Base-by-base conservation (phyloP, 2,329 filamentous ascomycete genomes). In the Aspergillus carbonarius region DNA sequence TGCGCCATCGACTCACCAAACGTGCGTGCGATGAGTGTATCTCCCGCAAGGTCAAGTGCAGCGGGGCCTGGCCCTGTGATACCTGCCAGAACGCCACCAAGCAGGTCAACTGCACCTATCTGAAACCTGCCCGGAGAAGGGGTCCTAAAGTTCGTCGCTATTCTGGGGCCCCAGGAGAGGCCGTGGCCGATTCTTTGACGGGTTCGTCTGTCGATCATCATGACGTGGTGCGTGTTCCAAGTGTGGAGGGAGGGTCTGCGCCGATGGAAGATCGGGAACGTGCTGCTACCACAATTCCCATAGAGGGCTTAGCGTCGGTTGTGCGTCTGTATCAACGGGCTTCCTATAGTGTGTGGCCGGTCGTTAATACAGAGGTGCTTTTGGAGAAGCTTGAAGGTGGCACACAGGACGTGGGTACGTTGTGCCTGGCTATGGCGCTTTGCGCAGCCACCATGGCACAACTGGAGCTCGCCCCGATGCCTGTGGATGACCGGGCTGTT, bases 361-460 rank as follows among this genome's bases (percentile, higher is more conserved):
- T 72, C 3, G 52, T 72, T 15, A 58, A 70, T 32, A 60, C 61
- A 8, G 54, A 68, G 13, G 52, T 30, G 10, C 56, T 72, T 1
- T 15, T 70, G n/a, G 27, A 55, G 8, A 60, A 40, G 9, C 34
- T 68, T 2, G 62, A 63, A 5, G 39, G 47, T 17, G 27, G 15
- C 5, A 27, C 48, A 5, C 25, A 57, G 5, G 50, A 61, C 2
- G 48, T 50, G 1, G 60, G 55, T 5, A 53, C 61, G 5, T 60
- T 61, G 12, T 68, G 64, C 53, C 59, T 71, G 30, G 60, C 60
- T 5, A 61, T 65, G 18, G 70, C 70, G 5, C 64, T 72, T 17
- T 72, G 68, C 40, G 70, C 70, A 0, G 69, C 70, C 4, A 72
- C 70, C 12, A 72, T 72, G 67, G 68, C 69, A 7, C 70, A 72